phyloP scores from a whole-genome alignment of 345 rosid species.

The Corchorus capsularis region DNA sequence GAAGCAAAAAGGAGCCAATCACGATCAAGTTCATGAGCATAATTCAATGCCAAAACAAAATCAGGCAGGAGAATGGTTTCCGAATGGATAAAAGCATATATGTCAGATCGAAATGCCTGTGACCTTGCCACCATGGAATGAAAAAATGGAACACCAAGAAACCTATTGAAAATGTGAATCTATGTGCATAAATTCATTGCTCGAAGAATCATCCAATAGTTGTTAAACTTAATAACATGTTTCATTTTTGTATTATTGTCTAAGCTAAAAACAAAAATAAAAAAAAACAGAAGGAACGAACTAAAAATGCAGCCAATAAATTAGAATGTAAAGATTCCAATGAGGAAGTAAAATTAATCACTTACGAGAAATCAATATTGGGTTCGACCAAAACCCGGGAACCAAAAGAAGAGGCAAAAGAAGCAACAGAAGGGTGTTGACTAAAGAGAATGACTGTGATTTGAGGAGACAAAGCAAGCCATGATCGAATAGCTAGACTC shows the following conservation, averaged over 20 bases:
- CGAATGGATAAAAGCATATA: conserved; percentile 55
- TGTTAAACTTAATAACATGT: not conserved
- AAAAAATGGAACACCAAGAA: conserved; percentile 80
- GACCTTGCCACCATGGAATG: conserved; percentile 85
- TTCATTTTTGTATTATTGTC: not conserved
- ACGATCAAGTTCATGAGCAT: conserved; percentile 51
- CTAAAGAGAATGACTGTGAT: conserved; percentile 66
- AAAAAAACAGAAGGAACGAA: not conserved
- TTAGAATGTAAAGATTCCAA: not conserved
- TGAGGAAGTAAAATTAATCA: not conserved
- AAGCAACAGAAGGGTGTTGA: conserved; percentile 52
- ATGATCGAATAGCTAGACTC: conserved; percentile 61
- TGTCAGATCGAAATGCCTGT: conserved; percentile 44
- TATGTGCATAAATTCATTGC: not conserved
- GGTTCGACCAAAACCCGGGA: conserved; percentile 69
- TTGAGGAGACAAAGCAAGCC: conserved; percentile 81
- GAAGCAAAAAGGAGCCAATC: conserved; percentile 89
- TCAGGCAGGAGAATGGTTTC: conserved; percentile 60
- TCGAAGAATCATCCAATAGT: not conserved
- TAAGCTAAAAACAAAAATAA: not conserved
- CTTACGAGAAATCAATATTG: conserved; percentile 82
- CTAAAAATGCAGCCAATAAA: not conserved
- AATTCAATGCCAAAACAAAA: conserved; percentile 53
- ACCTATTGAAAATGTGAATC: conserved; percentile 42
- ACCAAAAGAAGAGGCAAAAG: conserved; percentile 51